A percentile compares a stretch with the other conserved stretches of the same genome.
phyloP scores from a whole-genome alignment of 2,329 filamentous ascomycete species.

The Paraphoma sp. region DNA sequence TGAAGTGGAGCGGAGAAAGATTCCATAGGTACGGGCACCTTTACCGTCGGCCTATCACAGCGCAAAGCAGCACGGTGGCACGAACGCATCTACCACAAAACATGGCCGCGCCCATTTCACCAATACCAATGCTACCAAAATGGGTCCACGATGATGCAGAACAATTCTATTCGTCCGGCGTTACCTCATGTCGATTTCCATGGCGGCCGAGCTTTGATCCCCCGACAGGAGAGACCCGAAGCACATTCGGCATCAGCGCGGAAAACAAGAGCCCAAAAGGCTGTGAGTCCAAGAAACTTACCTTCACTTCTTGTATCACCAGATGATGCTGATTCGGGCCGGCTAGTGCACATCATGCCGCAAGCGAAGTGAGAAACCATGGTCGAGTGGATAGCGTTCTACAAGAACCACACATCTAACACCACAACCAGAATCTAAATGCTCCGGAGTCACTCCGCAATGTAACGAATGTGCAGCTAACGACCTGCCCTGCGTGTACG shows the following conservation, averaged over 20 bases:
- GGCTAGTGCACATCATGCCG: constrained; percentile 1
- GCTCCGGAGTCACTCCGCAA: not conserved
- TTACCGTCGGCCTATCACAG: not conserved
- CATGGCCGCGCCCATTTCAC: not conserved
- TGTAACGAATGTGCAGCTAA: not conserved
- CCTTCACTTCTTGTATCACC: not conserved
- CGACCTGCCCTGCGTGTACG: constrained; percentile 1
- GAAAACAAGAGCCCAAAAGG: not conserved
- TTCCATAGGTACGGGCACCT: not conserved
- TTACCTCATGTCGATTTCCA: constrained; percentile 1
- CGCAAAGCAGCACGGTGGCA: not conserved
- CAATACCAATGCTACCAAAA: not conserved
- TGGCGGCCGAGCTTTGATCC: constrained; percentile 2
- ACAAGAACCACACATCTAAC: not conserved
- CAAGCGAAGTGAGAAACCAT: not conserved
- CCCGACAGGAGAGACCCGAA: not conserved
- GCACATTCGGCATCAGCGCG: not conserved
- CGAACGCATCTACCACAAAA: not conserved
- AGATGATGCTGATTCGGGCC: not conserved
- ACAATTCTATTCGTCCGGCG: not conserved
- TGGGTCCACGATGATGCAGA: not conserved
- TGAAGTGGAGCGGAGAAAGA: not conserved
- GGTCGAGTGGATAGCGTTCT: not conserved
- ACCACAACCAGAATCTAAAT: not conserved
- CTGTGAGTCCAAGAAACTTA: not conserved